A percentile compares a stretch with the other conserved stretches of the same genome.
These are phyloP conservation scores for Penicillium sp. DNA, from an alignment of 2,329 filamentous ascomycete species.

Conservation along the genomic window DNA sequence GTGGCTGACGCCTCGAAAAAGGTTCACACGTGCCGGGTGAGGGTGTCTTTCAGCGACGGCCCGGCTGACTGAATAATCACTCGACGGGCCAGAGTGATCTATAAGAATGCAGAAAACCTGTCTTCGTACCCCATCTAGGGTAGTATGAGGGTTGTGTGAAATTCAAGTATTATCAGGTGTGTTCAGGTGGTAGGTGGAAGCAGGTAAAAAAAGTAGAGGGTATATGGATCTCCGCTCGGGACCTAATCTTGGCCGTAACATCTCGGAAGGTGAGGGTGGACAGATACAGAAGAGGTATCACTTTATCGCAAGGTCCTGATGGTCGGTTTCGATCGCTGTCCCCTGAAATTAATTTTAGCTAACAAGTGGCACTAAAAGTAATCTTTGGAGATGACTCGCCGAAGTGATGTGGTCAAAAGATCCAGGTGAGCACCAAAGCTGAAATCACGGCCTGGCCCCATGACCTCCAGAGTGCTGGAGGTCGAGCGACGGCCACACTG, in stretches of 20 bases:
- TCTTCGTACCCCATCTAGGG: not conserved
- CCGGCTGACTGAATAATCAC: constrained; percentile 22
- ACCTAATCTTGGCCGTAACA: no score
- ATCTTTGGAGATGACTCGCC: constrained; percentile 7
- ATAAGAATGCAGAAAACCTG: not conserved
- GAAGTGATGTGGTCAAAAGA: constrained; percentile 18
- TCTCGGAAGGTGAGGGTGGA: no score
- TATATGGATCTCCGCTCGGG: no score
- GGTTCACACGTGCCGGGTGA: constrained; percentile 6
- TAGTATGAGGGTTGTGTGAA: not conserved
- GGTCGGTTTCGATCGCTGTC: no score
- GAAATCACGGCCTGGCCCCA: constrained; percentile 1
- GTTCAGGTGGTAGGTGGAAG: no score
- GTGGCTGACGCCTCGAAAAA: not conserved
- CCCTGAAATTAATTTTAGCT: no score
- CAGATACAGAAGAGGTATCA: no score
- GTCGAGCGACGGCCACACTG: not conserved
- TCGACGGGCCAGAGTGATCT: constrained; percentile 16
- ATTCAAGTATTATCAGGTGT: no score
- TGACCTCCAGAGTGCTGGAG: constrained; percentile 1
- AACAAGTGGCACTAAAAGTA: not conserved
- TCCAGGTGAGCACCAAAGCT: not conserved
- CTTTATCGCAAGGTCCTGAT: no score
- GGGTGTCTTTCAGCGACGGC: not conserved
- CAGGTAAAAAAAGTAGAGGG: no score